These are phyloP conservation scores for Talaromyces borbonicus DNA, from an alignment of 495 filamentous ascomycete genomes.

Conservation along the genomic window DNA sequence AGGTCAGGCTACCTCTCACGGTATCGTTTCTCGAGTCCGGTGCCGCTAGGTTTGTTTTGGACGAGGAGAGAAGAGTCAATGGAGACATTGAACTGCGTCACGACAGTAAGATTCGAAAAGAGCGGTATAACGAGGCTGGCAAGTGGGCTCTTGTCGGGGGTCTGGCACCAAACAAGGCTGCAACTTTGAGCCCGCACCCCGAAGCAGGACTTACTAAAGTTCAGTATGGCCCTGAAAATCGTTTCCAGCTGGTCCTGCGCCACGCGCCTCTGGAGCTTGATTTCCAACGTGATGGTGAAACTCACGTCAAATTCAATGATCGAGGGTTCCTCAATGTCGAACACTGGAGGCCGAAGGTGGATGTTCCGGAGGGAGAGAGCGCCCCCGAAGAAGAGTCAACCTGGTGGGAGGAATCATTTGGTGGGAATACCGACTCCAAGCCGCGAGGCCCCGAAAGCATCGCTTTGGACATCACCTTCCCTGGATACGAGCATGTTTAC, in stretches of 20 bases:
- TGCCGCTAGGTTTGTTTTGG: constrained; percentile 72
- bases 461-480: constrained; percentile 82
- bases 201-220: constrained; percentile 60
- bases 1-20: constrained; percentile 68
- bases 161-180: constrained; percentile 55
- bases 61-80: constrained; percentile 82
- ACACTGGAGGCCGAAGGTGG: constrained; percentile 88
- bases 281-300: constrained; percentile 71
- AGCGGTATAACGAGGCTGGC: constrained; percentile 85
- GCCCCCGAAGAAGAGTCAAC: constrained; percentile 65
- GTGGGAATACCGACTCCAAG: constrained; percentile 87
- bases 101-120: constrained; percentile 74
- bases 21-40: constrained; percentile 86
- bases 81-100: constrained; percentile 83
- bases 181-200: constrained; percentile 45
- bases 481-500: constrained; percentile 84
- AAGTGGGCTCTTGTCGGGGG: constrained; percentile 82
- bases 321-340: constrained; percentile 83
- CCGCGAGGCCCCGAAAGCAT: constrained; percentile 85
- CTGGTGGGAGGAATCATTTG: constrained; percentile 97
- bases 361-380: constrained; percentile 44
- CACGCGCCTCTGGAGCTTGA: constrained; percentile 75
- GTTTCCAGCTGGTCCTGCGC: constrained; percentile 70
- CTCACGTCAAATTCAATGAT: constrained; percentile 83
- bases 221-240: constrained; percentile 65